Base-by-base conservation (phyloP, 345 rosid genomes). In the Arabidopsis suecica region DNA sequence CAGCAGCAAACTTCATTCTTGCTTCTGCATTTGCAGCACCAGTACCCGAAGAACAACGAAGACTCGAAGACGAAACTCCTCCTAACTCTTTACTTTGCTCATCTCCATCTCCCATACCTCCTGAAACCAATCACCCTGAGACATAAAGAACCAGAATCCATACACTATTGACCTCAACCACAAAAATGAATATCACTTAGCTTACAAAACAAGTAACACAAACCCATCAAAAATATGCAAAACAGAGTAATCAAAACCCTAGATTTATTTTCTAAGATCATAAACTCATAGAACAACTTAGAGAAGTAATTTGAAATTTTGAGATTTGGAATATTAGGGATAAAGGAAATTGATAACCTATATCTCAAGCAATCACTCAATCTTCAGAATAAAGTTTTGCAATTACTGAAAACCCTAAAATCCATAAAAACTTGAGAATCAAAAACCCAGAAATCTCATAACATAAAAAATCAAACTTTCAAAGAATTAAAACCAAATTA, bases 21-120 rank as follows among this genome's bases (percentile, higher is more conserved):
- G 71, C 65, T 42, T 78, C 82, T 83, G 96, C 97, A 95, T 90
- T 87, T 88, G 89, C 91, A 86, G 86, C 93, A 85, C 72, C 65
- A 75, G 18, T 16, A 16, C 18, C 18, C 0, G 18, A 16, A 16
- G 18, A 16, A 16, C 18, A 16, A 16, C 18, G 18, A 16, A 0
- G 58, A 84, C 72, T 49, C 1, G 71, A 30, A 82, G 83, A 64
- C 4, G 71, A 56, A 37, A 50, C 2, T 33, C 54, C 10, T 57
- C 60, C 14, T 64, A 70, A 1, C 58, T 85, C 91, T 47, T 57
- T 63, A 48, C 79, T 78, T 63, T 18, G 12, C 42, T 85, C 80
- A 67, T 86, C 84, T 56, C 86, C 86, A 71, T 61, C 72, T 48
- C 73, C 85, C 97, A 86, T 88, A 68, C 81, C 86, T 65, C 57